Percentiles rank a stretch among this genome's conserved stretches.
Evolutionary conservation across 306 rosid genomes (phyloP).

Genomic region (Cicer pinnatifidum): DNA sequence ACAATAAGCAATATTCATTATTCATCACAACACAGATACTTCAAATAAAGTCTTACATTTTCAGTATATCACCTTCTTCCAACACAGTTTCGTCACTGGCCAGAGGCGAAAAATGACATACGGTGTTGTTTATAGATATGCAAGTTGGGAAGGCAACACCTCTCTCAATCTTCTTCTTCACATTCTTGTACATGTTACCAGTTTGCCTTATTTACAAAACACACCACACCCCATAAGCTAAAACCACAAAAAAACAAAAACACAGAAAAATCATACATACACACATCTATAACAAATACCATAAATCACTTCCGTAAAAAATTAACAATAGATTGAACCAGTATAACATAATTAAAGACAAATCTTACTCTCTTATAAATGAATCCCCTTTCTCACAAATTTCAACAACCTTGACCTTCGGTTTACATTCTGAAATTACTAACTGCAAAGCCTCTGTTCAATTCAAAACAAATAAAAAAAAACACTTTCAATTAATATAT

Average conservation of each 20-base stretch:
- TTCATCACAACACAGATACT: neutral
- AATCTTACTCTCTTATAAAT: no score
- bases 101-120: constrained; percentile 85
- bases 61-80: constrained; percentile 81
- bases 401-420: constrained; percentile 81
- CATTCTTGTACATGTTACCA: constrained; percentile 78
- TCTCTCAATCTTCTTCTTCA: constrained; percentile 85
- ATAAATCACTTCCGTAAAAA: neutral
- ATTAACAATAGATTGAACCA: neutral
- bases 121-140: constrained; percentile 81
- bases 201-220: constrained; percentile 65
- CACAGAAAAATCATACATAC: neutral
- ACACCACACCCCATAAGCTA: constrained; percentile 45
- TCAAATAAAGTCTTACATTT: constrained; percentile 61
- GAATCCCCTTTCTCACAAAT: constrained; percentile 80
- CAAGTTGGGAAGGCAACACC: constrained; percentile 95
- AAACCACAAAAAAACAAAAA: constrained; percentile 31
- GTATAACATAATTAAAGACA: neutral
- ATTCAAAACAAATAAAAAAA: neutral
- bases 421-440: constrained; percentile 76
- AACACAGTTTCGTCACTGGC: constrained; percentile 70
- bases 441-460: constrained; percentile 79
- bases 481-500: neutral
- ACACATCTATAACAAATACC: neutral
- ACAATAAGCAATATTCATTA: neutral